These are phyloP conservation scores for Coriaria nepalensis DNA, from an alignment of 306 rosid genomes.

Conservation along the genomic window DNA sequence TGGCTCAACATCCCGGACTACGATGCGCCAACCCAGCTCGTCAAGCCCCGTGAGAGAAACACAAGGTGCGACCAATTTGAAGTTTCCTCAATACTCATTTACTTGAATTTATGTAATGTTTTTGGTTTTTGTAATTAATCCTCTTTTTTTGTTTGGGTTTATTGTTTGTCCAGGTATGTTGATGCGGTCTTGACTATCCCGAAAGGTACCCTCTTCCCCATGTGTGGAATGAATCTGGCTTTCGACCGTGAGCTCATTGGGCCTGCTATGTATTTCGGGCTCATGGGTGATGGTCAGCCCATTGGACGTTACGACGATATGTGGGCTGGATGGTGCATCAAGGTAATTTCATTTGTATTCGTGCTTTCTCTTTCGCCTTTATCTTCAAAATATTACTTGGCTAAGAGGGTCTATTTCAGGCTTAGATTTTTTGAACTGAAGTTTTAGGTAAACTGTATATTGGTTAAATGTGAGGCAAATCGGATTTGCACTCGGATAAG, in stretches of 20 bases:
- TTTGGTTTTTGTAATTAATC: neutral
- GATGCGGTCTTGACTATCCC: conserved; percentile 81
- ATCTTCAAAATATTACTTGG: neutral
- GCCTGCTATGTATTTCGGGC: conserved; percentile 93
- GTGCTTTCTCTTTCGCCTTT: neutral
- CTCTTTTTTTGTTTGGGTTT: neutral
- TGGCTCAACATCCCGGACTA: conserved; percentile 91
- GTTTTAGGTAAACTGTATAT: too few relatives aligned
- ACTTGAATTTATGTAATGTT: neutral
- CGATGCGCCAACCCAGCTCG: conserved; percentile 89
- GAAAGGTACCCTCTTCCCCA: conserved; percentile 70
- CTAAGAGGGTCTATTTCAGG: too few relatives aligned
- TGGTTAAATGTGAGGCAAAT: too few relatives aligned
- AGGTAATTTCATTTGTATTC: conserved; percentile 30
- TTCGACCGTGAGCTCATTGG: conserved; percentile 77
- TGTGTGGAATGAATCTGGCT: conserved; percentile 90
- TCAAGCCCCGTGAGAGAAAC: conserved; percentile 78
- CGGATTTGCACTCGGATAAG: too few relatives aligned
- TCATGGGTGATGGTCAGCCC: conserved; percentile 95
- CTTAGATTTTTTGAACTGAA: too few relatives aligned
- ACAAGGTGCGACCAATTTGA: conserved; percentile 28
- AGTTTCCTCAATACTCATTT: neutral
- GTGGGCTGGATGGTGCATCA: conserved; percentile 97
- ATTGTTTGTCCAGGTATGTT: conserved; percentile 41
- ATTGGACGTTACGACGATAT: conserved; percentile 83